Percentiles rank a stretch among this genome's conserved stretches.
Conservation (phyloP, 768 basidiomycete genomes). For the Fistulinella prunicolor region DNA sequence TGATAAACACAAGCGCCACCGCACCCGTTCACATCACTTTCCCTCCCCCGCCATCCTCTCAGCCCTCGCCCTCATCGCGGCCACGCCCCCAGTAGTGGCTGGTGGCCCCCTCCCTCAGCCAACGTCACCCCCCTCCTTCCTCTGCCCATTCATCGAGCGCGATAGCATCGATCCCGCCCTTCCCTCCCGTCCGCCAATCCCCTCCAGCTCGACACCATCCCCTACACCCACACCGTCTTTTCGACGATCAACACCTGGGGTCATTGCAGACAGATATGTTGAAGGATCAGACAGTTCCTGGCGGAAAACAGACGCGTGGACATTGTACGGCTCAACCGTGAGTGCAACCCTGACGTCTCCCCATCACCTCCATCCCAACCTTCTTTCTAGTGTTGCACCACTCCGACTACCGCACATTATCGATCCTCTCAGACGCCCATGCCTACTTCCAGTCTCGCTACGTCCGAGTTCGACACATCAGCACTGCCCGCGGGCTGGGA, state of each 20-base stretch:
- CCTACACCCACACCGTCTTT: conserved; percentile 7
- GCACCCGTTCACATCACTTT: conserved; percentile 9
- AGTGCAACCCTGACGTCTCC: conserved; percentile 28
- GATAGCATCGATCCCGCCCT: conserved; percentile 6
- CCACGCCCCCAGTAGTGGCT: conserved; percentile 43
- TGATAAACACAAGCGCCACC: conserved; percentile 12
- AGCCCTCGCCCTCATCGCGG: conserved; percentile 53
- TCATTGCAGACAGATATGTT: conserved; percentile 55
- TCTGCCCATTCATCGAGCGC: conserved; percentile 50
- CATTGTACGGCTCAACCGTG: conserved; percentile 69
- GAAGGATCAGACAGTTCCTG: conserved; percentile 54
- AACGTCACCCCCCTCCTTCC: conserved; percentile 50
- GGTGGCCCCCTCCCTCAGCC: conserved; percentile 42
- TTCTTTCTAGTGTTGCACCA: conserved; percentile 17
- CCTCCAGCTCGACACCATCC: conserved; percentile 11
- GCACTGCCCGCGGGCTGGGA: conserved; percentile 58
- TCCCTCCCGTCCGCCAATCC: not conserved
- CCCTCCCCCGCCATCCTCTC: conserved; percentile 55
- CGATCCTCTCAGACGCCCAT: conserved; percentile 12
- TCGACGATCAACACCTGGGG: not conserved
- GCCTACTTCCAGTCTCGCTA: conserved; percentile 13
- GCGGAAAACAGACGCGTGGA: conserved; percentile 53
- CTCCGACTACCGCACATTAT: conserved; percentile 1
- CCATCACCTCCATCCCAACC: not conserved
- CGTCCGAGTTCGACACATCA: conserved; percentile 21